phyloP scores from a whole-genome alignment of 495 filamentous ascomycete species.

The Lasiosphaeria ovina region DNA sequence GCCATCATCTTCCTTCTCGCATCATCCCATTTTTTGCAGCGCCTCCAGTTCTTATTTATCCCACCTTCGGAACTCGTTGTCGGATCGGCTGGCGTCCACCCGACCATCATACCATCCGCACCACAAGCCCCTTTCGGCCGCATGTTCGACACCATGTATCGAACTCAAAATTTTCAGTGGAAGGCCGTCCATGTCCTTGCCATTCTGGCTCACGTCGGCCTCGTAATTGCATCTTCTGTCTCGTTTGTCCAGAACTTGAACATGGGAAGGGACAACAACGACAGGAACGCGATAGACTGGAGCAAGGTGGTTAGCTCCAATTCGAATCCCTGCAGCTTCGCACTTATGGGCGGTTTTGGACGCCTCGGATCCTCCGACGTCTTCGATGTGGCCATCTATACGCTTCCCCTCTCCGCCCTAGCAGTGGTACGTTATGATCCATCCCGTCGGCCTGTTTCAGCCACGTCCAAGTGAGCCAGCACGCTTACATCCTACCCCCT shows the following conservation, averaged over 20 bases:
- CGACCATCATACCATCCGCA: background rate
- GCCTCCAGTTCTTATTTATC: too few relatives aligned
- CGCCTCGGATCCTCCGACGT: background rate
- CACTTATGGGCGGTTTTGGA: background rate
- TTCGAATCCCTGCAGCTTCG: conserved; percentile 5
- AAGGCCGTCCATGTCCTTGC: conserved; percentile 27
- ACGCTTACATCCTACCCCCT: background rate
- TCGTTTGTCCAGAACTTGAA: conserved; percentile 22
- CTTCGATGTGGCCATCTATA: conserved; percentile 16
- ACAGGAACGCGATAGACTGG: conserved; percentile 3
- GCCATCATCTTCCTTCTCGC: too few relatives aligned
- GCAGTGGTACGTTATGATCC: conserved; percentile 19
- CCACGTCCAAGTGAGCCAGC: background rate
- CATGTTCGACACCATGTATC: conserved; percentile 24
- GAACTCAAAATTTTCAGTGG: conserved; percentile 30
- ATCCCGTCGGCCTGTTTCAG: background rate
- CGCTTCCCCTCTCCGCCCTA: conserved; percentile 18
- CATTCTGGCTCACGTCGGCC: conserved; percentile 28
- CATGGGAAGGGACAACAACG: conserved; percentile 5
- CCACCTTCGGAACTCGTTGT: too few relatives aligned
- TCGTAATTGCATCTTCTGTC: conserved; percentile 19
- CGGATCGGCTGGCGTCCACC: too few relatives aligned
- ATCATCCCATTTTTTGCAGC: too few relatives aligned
- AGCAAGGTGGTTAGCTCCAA: background rate
- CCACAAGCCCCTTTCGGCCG: background rate